These are phyloP conservation scores for Alternaria ethzedia DNA, from an alignment of 2,329 filamentous ascomycete species.

Conservation along the genomic window DNA sequence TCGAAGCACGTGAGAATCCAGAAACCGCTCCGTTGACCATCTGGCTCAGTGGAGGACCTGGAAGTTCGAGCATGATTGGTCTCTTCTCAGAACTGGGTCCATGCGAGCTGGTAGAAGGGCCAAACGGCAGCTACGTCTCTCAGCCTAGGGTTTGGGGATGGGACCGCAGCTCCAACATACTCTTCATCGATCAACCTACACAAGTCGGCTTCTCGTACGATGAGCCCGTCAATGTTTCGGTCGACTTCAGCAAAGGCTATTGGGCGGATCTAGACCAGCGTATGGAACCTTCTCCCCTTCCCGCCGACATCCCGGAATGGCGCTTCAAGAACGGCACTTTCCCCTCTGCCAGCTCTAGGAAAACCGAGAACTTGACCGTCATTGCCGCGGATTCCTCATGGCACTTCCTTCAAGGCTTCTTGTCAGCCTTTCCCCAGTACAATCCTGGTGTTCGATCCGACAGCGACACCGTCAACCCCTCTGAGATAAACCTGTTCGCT, in stretches of 20 bases:
- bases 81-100: conserved; percentile 67
- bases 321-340: conserved; percentile 69
- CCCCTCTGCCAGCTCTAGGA: conserved; percentile 57
- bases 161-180: conserved; percentile 66
- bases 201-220: conserved; percentile 75
- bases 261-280: neutral
- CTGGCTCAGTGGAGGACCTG: conserved; percentile 71
- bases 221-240: conserved; percentile 59
- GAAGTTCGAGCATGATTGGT: conserved; percentile 68
- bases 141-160: conserved; percentile 68
- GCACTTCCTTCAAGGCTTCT: conserved; percentile 69
- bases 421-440: conserved; percentile 65
- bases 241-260: conserved; percentile 20
- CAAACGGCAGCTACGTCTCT: conserved; percentile 59
- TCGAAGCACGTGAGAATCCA: conserved; percentile 62
- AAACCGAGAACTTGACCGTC: conserved; percentile 63
- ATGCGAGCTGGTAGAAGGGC: conserved; percentile 51
- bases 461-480: conserved; percentile 45
- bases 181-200: conserved; percentile 69
- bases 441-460: conserved; percentile 56
- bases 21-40: conserved; percentile 62
- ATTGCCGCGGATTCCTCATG: conserved; percentile 66
- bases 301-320: conserved; percentile 46
- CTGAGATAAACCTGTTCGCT: conserved; percentile 70
- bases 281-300: conserved; percentile 37